Evolutionary conservation across 108 stramenopile species (phyloP), one percentile per base, ranked within the genome.

Genomic region (Fistulifera pelliculosa): DNA sequence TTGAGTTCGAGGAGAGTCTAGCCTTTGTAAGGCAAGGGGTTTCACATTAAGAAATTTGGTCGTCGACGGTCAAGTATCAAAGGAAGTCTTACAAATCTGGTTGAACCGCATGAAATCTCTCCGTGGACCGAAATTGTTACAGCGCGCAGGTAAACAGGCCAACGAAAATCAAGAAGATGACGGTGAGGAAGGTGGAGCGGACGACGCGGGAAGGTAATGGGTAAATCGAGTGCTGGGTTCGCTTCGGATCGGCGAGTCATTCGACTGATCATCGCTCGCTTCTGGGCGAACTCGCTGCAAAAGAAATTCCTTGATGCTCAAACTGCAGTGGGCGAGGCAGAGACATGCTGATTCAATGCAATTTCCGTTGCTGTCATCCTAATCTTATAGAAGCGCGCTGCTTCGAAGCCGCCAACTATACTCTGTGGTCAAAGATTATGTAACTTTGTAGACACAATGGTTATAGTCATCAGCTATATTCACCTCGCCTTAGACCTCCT

Each of bases 181-280:
- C n/a, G 58, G 58, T 35, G 72, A 61, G 13, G 48, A 61, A 53
- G 61, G 50, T 35, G 76, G 56, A 13, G 58, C 27, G 18, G 63
- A 59, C 15, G 66, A 35, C 10, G 70, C 52, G 15, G 68, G 58
- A 24, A 43, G 49, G 41, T 19, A 40, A 35, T 47, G 26, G 52
- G 55, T 18, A 47, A 60, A 40, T 55, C 61, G 12, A 67, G 80
- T 14, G 21, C 44, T 4, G 44, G 44, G 4, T 87, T 90, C 74
- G 60, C 80, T 47, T 79, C 83, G 1, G 92, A 93, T 73, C 72
- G 92, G n/a, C 62, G 92, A 27, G 71, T 93, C 23, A 67, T 85
- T 49, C 76, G 92, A 43, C 56, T 89, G 16, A 42, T 93, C 25
- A 85, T 93, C 47, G 92, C 87, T 26, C 53, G 87, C 10, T 83